Conservation (phyloP, 176 grass and related monocot species). For the Oryza meyeriana region DNA sequence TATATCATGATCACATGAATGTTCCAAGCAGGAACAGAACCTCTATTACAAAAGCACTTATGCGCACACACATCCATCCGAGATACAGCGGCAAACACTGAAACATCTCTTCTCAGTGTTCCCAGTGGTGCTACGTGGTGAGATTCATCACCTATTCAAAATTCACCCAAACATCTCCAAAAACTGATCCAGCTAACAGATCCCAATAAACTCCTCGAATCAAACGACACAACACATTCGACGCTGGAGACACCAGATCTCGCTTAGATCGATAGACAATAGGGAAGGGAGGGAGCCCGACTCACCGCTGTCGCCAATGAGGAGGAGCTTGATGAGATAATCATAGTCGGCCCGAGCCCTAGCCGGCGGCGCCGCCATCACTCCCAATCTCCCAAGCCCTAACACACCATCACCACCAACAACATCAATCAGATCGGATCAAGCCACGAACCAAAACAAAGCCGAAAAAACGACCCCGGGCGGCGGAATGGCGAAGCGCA, state of each 20-base stretch:
- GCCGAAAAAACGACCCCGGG: not conserved
- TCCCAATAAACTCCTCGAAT: not conserved
- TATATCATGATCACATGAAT: not conserved
- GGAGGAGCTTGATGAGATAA: conserved; percentile 62
- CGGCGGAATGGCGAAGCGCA: conserved; percentile 1
- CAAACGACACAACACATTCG: not conserved
- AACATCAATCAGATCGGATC: conserved; percentile 29
- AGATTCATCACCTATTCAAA: conserved; percentile 2
- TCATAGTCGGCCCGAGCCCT: conserved; percentile 60
- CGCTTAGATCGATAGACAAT: conserved; percentile 3
- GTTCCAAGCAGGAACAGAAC: not conserved
- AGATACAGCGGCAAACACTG: not conserved
- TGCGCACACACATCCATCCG: not conserved
- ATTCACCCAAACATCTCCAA: not conserved
- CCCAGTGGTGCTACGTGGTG: not conserved
- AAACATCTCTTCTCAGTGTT: not conserved
- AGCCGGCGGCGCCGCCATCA: conserved; percentile 56
- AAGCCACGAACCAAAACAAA: not conserved
- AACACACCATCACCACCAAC: not conserved
- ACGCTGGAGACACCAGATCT: conserved; percentile 15
- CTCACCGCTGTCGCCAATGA: conserved; percentile 65
- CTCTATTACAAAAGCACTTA: not conserved
- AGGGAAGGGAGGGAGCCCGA: not conserved
- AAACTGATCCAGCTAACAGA: conserved; percentile 10
- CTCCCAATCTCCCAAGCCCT: conserved; percentile 29